Conservation (phyloP, 78 protist genomes). For the Pigoraptor vietnamica region DNA sequence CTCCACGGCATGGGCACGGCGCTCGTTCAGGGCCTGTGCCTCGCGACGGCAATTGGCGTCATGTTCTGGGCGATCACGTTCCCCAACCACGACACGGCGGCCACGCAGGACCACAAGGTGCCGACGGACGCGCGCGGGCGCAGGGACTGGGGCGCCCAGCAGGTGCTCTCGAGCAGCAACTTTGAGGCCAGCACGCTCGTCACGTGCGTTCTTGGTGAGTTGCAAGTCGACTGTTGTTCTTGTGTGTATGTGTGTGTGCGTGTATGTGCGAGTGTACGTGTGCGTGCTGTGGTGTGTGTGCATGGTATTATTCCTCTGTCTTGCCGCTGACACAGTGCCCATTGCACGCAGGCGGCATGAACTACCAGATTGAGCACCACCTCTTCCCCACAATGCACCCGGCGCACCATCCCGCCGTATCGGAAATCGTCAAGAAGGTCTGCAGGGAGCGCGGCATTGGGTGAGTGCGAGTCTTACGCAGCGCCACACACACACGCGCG, state of each 20-base stretch:
- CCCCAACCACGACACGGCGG: background rate
- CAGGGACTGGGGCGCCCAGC: background rate
- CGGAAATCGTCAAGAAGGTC: background rate
- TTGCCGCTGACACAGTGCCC: background rate
- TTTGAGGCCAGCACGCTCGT: background rate
- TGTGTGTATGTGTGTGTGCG: background rate
- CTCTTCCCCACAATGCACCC: conserved; percentile 32
- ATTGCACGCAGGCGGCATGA: conserved; percentile 21
- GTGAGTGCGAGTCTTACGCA: background rate
- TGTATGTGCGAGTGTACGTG: background rate
- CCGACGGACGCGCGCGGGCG: background rate
- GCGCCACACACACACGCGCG: no score
- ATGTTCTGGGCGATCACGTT: background rate
- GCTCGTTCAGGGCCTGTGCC: background rate
- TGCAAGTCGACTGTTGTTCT: background rate
- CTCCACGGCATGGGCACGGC: background rate
- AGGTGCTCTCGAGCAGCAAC: background rate
- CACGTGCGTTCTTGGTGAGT: background rate
- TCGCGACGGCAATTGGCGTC: background rate
- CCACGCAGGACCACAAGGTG: background rate
- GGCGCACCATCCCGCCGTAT: background rate
- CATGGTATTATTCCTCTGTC: background rate
- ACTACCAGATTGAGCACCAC: conserved; percentile 49
- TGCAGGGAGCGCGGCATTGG: background rate
- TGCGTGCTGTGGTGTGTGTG: background rate